Base-by-base conservation (phyloP, 257 asterid genomes). In the Penstemon barbatus region DNA sequence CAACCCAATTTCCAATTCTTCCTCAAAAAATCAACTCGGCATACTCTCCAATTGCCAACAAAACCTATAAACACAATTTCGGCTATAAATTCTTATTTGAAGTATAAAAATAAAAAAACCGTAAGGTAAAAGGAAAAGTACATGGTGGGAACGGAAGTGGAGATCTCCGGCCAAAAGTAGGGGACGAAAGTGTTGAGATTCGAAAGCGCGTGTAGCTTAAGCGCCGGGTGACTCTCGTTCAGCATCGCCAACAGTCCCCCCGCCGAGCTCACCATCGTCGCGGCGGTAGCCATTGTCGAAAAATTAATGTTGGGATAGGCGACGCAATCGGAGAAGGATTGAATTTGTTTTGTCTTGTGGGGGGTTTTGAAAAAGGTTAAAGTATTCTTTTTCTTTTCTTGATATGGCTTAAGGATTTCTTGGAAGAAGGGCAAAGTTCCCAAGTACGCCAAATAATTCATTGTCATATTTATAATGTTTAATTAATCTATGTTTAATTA, bases 201-300 rank as follows among this genome's bases (percentile, higher is more conserved):
- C 3, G 91, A 67, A 18, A 92, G 95, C 8, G 97, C 98, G 77
- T 92, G 97, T 5, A 88, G 82, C 79, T 88, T 88, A 13, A 92
- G 89, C 10, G 81, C 81, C 46, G 98, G 94, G 69, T 87, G 93
- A 63, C 57, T 63, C 76, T 92, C 98, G 68, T 86, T 92, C 60
- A 92, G 79, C 98, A 92, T 92, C 80, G 98, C 98, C 80, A 92
- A 71, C 45, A 90, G 81, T 67, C 89, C 93, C 4, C 97, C 98
- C 11, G 97, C 95, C 46, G 96, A 92, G 66, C 92, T 87, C 75
- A 92, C 95, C 92, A 78, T 89, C 61, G 90, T 87, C 78, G 89
- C 87, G 59, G 86, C 86, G 68, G 85, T 76, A 61, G 86, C 85
- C 88, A 70, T 77, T 18, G 74, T 45, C n/a, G 40, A 43, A 52